phyloP scores from a whole-genome alignment of 1,284 basidiomycete genomes.

The Cryptococcus sp. region DNA sequence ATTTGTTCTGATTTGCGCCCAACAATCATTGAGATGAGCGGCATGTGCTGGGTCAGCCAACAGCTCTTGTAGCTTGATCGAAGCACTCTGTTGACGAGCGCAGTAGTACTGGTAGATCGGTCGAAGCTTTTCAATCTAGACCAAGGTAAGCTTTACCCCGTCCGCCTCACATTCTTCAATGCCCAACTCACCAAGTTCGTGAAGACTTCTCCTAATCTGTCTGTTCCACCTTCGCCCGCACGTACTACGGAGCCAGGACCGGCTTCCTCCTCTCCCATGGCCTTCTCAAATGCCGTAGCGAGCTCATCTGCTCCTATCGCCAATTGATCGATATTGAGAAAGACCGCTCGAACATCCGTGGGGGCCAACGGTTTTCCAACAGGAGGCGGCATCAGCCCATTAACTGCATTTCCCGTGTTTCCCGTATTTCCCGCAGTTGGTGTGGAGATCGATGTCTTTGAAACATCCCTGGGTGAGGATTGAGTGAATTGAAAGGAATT shows the following conservation, averaged over 20 bases:
- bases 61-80: constrained; percentile 58
- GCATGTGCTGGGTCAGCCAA: constrained; percentile 41
- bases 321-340: constrained; percentile 71
- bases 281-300: constrained; percentile 45
- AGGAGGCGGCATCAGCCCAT: constrained; percentile 13
- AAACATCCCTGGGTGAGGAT: constrained; percentile 8
- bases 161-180: neutral
- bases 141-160: constrained; percentile 51
- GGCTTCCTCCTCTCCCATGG: constrained; percentile 35
- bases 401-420: neutral
- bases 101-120: constrained; percentile 80
- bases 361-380: constrained; percentile 58
- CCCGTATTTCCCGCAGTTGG: neutral
- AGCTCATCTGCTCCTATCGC: constrained; percentile 67
- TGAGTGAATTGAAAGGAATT: constrained; percentile 1
- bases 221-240: constrained; percentile 54
- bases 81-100: constrained; percentile 72
- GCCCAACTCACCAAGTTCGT: constrained; percentile 58
- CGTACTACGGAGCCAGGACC: constrained; percentile 7
- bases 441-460: neutral
- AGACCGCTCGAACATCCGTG: constrained; percentile 69
- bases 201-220: constrained; percentile 74
- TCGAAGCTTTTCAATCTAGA: constrained; percentile 56
- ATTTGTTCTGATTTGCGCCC: constrained; percentile 61
- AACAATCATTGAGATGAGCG: constrained; percentile 66